phyloP scores from a whole-genome alignment of 164 flowering plant genomes.

The Kalanchoe fedtschenkoi region DNA sequence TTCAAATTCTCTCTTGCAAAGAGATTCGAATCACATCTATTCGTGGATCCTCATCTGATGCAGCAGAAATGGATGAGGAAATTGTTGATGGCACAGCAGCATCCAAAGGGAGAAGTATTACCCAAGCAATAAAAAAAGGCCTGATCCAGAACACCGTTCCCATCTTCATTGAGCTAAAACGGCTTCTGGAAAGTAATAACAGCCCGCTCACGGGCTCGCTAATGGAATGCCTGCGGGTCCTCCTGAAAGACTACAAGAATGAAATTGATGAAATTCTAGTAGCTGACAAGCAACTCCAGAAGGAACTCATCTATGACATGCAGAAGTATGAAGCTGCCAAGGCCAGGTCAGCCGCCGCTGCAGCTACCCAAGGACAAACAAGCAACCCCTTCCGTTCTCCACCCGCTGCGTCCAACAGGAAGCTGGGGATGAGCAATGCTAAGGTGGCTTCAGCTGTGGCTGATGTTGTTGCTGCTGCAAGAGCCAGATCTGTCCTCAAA shows the following conservation, averaged over 20 bases:
- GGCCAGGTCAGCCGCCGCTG: constrained; percentile 41
- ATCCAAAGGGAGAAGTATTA: constrained; percentile 59
- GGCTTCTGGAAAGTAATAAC: constrained; percentile 75
- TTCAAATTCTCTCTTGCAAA: constrained; percentile 71
- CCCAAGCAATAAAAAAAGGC: constrained; percentile 74
- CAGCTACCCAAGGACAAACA: constrained; percentile 16
- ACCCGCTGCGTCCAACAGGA: not conserved
- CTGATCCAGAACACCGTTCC: constrained; percentile 87
- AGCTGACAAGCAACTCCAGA: constrained; percentile 87
- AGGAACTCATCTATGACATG: constrained; percentile 91
- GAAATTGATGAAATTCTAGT: constrained; percentile 88
- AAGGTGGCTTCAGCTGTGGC: constrained; percentile 62
- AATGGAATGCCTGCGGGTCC: constrained; percentile 86
- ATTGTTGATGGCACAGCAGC: constrained; percentile 28
- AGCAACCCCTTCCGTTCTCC: constrained; percentile 7
- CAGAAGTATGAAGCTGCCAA: constrained; percentile 65
- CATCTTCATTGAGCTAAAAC: constrained; percentile 84
- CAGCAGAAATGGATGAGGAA: constrained; percentile 59
- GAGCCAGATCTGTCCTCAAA: constrained; percentile 61
- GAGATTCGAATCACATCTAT: constrained; percentile 61
- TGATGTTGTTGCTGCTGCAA: constrained; percentile 60
- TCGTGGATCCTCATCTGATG: constrained; percentile 52
- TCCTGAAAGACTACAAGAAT: constrained; percentile 87
- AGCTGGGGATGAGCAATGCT: constrained; percentile 16
- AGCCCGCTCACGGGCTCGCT: constrained; percentile 87